These are phyloP conservation scores for Astrothelium subdiscretum DNA, from an alignment of 495 filamentous ascomycete genomes.

Conservation along the genomic window DNA sequence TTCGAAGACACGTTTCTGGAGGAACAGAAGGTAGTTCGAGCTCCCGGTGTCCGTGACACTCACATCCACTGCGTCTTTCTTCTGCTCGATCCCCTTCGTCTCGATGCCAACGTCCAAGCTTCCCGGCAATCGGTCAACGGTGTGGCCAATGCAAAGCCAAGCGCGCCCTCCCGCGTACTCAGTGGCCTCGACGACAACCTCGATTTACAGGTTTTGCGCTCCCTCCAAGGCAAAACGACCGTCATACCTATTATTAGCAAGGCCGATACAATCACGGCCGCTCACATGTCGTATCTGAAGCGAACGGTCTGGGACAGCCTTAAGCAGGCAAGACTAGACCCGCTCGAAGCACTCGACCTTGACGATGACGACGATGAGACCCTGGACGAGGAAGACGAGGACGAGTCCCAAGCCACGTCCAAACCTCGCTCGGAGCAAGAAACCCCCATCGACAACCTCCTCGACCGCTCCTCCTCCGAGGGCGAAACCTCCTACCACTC, in stretches of 20 bases:
- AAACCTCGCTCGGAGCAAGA: not conserved
- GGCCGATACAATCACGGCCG: constrained; percentile 86
- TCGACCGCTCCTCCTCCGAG: constrained; percentile 21
- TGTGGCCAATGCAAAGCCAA: constrained; percentile 17
- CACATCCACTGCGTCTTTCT: constrained; percentile 96
- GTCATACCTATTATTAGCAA: constrained; percentile 95
- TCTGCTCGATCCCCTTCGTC: constrained; percentile 75
- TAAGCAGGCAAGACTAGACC: constrained; percentile 76
- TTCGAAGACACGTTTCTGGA: constrained; percentile 96
- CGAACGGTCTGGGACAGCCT: constrained; percentile 81
- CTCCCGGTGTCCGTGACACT: constrained; percentile 86
- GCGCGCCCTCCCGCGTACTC: constrained; percentile 28
- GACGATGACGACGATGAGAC: constrained; percentile 53
- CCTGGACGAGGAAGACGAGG: constrained; percentile 32
- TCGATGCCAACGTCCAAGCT: constrained; percentile 71
- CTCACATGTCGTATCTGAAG: constrained; percentile 89
- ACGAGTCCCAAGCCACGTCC: constrained; percentile 5
- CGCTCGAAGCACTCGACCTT: constrained; percentile 71
- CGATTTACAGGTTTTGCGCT: constrained; percentile 80
- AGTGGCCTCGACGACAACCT: constrained; percentile 79
- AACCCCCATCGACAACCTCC: constrained; percentile 16
- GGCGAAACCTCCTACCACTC: constrained; percentile 11
- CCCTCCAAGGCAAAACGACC: constrained; percentile 85
- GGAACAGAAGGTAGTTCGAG: constrained; percentile 93
- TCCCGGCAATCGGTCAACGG: constrained; percentile 37